Evolutionary conservation across 139 green algal genomes (phyloP).

Genomic region (Nannochloris sp.): DNA sequence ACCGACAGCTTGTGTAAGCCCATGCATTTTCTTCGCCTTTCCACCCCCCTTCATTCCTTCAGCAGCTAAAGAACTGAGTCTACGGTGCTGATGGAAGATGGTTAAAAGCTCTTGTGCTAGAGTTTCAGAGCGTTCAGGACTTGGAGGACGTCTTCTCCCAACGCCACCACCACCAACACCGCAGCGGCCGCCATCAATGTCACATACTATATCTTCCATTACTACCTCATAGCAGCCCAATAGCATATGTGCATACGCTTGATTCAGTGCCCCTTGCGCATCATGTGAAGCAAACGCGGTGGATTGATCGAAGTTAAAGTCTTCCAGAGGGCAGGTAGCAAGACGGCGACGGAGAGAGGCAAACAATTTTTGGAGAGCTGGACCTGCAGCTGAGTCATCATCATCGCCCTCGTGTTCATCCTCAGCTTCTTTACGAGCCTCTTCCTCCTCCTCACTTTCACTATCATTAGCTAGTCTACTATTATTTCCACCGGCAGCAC

Average conservation of each 20-base stretch:
- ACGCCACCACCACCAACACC: background rate
- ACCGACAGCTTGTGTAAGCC: background rate
- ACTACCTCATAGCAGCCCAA: conserved; percentile 38
- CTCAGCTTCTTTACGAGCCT: background rate
- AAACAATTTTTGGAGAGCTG: conserved; percentile 3
- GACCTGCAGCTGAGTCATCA: background rate
- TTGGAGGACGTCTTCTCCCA: background rate
- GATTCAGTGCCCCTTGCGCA: conserved; percentile 10
- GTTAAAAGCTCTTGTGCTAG: conserved; percentile 10
- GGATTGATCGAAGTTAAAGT: conserved; percentile 21
- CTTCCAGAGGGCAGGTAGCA: conserved; percentile 12
- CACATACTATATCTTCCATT: conserved; percentile 39
- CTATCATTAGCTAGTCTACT: too few species aligned
- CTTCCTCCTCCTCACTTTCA: background rate
- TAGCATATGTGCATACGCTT: conserved; percentile 24
- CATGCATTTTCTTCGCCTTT: conserved; percentile 8
- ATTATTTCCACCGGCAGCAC: background rate
- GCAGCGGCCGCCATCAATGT: background rate
- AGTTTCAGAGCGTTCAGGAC: background rate
- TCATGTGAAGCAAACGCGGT: conserved; percentile 3
- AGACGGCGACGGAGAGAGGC: conserved; percentile 11
- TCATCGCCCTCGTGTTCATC: background rate
- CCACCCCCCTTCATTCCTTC: conserved; percentile 12
- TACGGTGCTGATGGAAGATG: conserved; percentile 28
- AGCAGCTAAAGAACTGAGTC: conserved; percentile 19